phyloP scores from a whole-genome alignment of 2,329 filamentous ascomycete species.

The Aspergillus fischeri region DNA sequence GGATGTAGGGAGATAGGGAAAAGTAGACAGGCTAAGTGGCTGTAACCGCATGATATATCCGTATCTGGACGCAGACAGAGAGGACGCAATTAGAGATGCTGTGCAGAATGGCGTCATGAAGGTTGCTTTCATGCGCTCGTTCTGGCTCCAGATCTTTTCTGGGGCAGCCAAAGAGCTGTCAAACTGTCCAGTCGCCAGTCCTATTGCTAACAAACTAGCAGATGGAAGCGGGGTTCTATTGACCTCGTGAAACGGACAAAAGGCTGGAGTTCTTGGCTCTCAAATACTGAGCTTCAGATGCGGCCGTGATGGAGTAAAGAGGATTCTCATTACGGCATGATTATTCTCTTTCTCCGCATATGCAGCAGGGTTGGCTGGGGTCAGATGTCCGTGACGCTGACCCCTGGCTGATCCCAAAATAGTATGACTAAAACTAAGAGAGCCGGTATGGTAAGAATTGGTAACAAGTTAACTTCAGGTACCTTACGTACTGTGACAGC shows the following conservation, averaged over 20 bases:
- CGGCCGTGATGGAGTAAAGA: slow-evolving; percentile 10
- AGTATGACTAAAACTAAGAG: not conserved
- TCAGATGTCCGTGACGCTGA: not conserved
- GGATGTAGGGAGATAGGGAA: slow-evolving; percentile 1
- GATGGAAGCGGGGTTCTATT: slow-evolving; percentile 12
- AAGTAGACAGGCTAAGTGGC: slow-evolving; percentile 1
- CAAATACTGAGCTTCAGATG: slow-evolving; percentile 5
- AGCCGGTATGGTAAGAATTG: not conserved
- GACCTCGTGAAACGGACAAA: slow-evolving; percentile 7
- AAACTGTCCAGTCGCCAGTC: not conserved
- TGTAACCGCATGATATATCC: slow-evolving; percentile 9
- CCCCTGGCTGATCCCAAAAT: not conserved
- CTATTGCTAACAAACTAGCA: not conserved
- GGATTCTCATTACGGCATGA: slow-evolving; percentile 22
- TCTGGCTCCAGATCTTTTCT: slow-evolving; percentile 3
- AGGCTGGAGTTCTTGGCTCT: slow-evolving; percentile 11
- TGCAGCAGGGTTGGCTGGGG: not conserved
- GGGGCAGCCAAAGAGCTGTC: slow-evolving; percentile 7
- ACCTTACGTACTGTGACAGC: not conserved
- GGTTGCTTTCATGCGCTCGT: slow-evolving; percentile 5
- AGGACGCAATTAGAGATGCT: not conserved
- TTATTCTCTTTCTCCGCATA: slow-evolving; percentile 11
- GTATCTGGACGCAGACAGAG: not conserved
- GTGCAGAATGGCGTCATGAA: slow-evolving; percentile 11
- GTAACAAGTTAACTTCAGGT: not conserved